A percentile compares a stretch with the other conserved stretches of the same genome.
Conservation (phyloP, 805 yeast genomes). For the Candida hungchunana region DNA sequence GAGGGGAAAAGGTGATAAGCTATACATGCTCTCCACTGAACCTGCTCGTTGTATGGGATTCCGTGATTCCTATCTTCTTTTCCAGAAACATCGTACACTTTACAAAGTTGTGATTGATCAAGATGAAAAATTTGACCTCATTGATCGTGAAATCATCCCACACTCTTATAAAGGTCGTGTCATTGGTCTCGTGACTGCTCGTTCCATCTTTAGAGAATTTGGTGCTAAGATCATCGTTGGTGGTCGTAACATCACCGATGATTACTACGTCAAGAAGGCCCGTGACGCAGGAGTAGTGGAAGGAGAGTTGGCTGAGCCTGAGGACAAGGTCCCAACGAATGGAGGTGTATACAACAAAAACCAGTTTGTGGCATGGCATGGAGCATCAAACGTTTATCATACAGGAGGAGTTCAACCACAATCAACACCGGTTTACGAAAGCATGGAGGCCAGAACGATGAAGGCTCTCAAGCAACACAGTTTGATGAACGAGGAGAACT, state of each 20-base stretch:
- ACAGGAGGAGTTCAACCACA: slow-evolving; percentile 16
- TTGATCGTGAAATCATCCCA: slow-evolving; percentile 77
- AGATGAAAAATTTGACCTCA: slow-evolving; percentile 77
- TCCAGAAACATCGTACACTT: slow-evolving; percentile 77
- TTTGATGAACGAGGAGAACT: slow-evolving; percentile 56
- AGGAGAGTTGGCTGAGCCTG: slow-evolving; percentile 70
- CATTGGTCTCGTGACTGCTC: slow-evolving; percentile 86
- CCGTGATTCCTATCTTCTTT: slow-evolving; percentile 83
- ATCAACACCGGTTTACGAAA: slow-evolving; percentile 17
- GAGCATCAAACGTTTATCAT: slow-evolving; percentile 39
- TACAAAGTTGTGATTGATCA: slow-evolving; percentile 70
- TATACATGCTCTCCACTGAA: slow-evolving; percentile 90
- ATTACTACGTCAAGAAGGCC: slow-evolving; percentile 68
- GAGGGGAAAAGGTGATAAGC: slow-evolving; percentile 53
- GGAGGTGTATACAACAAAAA: slow-evolving; percentile 42
- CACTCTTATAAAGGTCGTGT: slow-evolving; percentile 87
- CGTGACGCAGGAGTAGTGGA: slow-evolving; percentile 49
- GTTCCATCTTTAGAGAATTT: slow-evolving; percentile 85
- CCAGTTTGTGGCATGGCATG: slow-evolving; percentile 54
- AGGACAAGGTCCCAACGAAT: slow-evolving; percentile 41
- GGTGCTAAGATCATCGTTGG: slow-evolving; percentile 80
- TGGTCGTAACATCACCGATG: slow-evolving; percentile 81
- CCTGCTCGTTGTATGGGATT: slow-evolving; percentile 95
- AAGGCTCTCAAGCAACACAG: slow-evolving; percentile 19
- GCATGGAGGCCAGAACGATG: slow-evolving; percentile 22